Conservation (phyloP, 768 basidiomycete genomes). For the Xerocomus potaroensis region DNA sequence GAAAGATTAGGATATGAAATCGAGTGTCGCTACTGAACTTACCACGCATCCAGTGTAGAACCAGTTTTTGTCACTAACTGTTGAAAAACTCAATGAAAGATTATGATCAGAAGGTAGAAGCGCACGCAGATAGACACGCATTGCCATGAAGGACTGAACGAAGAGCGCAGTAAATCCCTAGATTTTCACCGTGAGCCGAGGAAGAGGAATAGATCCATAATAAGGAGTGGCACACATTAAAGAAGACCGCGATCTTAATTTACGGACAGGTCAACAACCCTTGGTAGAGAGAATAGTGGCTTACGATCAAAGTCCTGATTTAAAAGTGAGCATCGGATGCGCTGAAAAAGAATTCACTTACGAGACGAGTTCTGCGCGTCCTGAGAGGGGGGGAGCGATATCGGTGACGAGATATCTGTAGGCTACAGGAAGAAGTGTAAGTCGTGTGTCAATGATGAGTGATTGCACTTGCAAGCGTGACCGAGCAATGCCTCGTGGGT, state of each 20-base stretch:
- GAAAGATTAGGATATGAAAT: too few species aligned
- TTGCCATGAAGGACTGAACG: constrained; percentile 54
- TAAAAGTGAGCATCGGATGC: neutral
- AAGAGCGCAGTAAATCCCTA: constrained; percentile 47
- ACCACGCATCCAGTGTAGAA: constrained; percentile 38
- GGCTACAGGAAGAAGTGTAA: constrained; percentile 31
- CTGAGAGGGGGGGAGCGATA: constrained; percentile 27
- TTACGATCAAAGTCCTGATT: constrained; percentile 29
- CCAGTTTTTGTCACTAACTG: constrained; percentile 50
- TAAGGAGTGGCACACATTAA: constrained; percentile 36
- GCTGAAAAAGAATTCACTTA: constrained; percentile 18
- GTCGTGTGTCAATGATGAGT: rapidly evolving
- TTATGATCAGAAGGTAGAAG: neutral
- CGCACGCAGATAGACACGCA: constrained; percentile 50
- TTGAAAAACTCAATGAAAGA: constrained; percentile 8
- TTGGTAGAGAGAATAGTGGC: neutral
- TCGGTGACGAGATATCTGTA: constrained; percentile 47
- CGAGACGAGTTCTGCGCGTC: constrained; percentile 41
- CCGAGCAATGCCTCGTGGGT: constrained; percentile 55
- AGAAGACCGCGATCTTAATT: constrained; percentile 47
- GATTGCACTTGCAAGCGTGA: constrained; percentile 39
- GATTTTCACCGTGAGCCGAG: neutral
- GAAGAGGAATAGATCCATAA: too few species aligned
- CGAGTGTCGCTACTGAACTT: constrained; percentile 2
- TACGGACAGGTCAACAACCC: neutral